Evolutionary conservation across 768 basidiomycete species (phyloP).

Genomic region (Boletellus sp.): DNA sequence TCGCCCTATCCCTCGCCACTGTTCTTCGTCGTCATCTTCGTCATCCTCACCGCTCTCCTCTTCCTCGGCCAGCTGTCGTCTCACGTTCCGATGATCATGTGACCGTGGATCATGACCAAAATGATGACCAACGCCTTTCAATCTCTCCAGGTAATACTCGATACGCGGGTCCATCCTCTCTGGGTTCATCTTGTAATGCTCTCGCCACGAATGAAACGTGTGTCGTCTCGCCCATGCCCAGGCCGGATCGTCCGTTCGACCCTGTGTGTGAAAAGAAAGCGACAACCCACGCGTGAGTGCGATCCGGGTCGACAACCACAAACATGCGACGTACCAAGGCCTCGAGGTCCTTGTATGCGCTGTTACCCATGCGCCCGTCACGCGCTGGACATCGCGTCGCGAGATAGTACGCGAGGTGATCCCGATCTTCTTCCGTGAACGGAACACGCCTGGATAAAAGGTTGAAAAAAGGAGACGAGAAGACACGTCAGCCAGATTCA

Average conservation of each 20-base stretch:
- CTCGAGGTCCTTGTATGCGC: slow-evolving; percentile 43
- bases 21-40: slow-evolving; percentile 7
- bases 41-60: slow-evolving; percentile 10
- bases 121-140: slow-evolving; percentile 17
- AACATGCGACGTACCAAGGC: slow-evolving; percentile 40
- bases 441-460: slow-evolving; percentile 23
- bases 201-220: slow-evolving; percentile 60
- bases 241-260: slow-evolving; percentile 36
- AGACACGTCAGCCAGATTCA: too few species aligned
- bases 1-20: slow-evolving; percentile 3
- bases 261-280: slow-evolving; percentile 5
- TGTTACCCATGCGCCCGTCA: slow-evolving; percentile 47
- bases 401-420: slow-evolving; percentile 43
- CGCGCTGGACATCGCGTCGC: slow-evolving; percentile 43
- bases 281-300: neutral
- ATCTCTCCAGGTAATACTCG: slow-evolving; percentile 19
- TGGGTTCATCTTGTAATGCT: slow-evolving; percentile 50
- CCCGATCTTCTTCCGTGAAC: slow-evolving; percentile 42
- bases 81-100: neutral
- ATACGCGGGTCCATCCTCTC: slow-evolving; percentile 42
- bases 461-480: neutral
- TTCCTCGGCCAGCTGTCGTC: neutral
- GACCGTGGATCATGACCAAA: slow-evolving; percentile 24
- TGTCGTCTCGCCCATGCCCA: slow-evolving; percentile 41
- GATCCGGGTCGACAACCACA: neutral